A percentile compares a stretch with the other conserved stretches of the same genome.
Conservation (phyloP, 2,329 filamentous ascomycete genomes). For the Fusarium annulatum region DNA sequence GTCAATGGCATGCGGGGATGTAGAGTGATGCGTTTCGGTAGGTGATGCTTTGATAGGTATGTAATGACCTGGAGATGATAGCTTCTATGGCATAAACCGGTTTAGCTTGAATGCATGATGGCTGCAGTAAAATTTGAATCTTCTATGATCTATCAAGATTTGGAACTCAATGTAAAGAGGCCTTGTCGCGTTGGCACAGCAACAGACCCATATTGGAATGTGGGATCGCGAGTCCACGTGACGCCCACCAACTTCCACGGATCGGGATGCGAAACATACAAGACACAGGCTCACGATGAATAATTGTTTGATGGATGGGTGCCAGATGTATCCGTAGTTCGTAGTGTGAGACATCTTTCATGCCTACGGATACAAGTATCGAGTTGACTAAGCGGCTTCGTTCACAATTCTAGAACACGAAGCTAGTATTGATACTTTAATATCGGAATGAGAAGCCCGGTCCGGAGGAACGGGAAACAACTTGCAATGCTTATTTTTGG, state of each 20-base stretch:
- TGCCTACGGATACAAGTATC: neutral
- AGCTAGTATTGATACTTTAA: neutral
- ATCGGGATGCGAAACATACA: neutral
- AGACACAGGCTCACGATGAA: neutral
- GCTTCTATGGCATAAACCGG: conserved; percentile 3
- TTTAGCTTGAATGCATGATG: conserved; percentile 2
- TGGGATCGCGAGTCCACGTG: conserved; percentile 21
- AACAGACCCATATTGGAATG: conserved; percentile 22
- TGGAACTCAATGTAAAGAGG: neutral
- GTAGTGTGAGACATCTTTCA: neutral
- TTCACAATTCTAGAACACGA: conserved; percentile 17
- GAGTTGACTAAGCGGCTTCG: neutral
- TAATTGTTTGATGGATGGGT: neutral
- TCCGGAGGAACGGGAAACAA: conserved; percentile 1
- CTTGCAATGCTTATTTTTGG: conserved; percentile 22
- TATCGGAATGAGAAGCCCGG: neutral
- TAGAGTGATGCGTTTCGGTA: conserved; percentile 9
- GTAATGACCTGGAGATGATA: conserved; percentile 5
- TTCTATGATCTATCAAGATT: conserved; percentile 4
- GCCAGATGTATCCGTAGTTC: neutral
- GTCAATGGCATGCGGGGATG: conserved; percentile 8
- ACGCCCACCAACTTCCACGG: neutral
- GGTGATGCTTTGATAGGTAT: conserved; percentile 12
- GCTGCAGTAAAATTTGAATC: conserved; percentile 11
- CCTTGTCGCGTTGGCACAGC: conserved; percentile 22